Evolutionary conservation across 2,329 filamentous ascomycete genomes (phyloP).

Genomic region (Trichoderma guizhouense): DNA sequence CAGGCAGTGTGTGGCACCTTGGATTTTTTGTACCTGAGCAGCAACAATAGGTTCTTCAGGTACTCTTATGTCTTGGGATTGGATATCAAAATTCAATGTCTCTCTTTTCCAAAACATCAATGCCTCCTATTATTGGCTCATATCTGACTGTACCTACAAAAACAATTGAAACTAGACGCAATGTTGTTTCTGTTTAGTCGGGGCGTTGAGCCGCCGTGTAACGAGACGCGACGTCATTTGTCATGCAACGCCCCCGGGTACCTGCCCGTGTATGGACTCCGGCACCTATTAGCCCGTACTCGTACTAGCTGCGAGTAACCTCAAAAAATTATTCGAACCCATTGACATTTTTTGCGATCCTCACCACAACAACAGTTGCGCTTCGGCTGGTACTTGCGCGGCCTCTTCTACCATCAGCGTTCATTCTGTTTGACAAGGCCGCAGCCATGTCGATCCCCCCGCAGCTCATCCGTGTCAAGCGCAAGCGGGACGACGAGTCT

Average conservation of each 20-base stretch:
- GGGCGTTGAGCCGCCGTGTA: not conserved
- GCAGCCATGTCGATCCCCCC: slow-evolving; percentile 54
- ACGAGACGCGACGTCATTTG: slow-evolving; percentile 14
- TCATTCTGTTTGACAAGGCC: not conserved
- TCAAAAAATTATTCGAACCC: not conserved
- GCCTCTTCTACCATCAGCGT: not conserved
- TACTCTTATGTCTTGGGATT: not conserved
- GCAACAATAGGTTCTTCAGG: too few relatives aligned
- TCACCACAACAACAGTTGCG: not conserved
- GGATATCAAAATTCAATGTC: not conserved
- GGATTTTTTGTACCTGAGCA: not conserved
- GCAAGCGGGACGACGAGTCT: slow-evolving; percentile 53
- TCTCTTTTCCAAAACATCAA: not conserved
- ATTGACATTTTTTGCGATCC: not conserved
- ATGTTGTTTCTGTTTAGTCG: not conserved
- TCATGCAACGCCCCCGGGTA: not conserved
- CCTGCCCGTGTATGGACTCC: not conserved
- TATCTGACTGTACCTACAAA: not conserved
- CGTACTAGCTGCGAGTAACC: not conserved
- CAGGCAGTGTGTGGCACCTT: not conserved
- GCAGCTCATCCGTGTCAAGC: slow-evolving; percentile 58
- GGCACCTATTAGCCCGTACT: not conserved
- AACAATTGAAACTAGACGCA: not conserved
- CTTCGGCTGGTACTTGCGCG: not conserved
- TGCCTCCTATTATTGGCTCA: not conserved